Evolutionary conservation across 352 stramenopile genomes (phyloP).

Genomic region (Pythium sukuiense): DNA sequence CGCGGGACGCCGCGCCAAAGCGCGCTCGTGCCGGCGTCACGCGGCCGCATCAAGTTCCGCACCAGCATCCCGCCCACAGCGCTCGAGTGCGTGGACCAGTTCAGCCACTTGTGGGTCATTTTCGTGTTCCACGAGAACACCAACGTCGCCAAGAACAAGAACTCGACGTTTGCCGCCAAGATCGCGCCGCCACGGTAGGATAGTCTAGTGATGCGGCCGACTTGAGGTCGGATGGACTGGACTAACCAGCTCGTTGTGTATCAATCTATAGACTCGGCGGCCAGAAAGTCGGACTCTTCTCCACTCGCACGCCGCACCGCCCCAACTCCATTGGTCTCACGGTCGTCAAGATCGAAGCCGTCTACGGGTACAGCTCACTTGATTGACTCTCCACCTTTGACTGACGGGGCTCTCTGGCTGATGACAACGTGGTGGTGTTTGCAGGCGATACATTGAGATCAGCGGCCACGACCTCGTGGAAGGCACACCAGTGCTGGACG

Average conservation of each 20-base stretch:
- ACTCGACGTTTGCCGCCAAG: conserved; percentile 73
- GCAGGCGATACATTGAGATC: conserved; percentile 82
- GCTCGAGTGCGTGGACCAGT: conserved; percentile 83
- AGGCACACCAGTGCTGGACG: conserved; percentile 96
- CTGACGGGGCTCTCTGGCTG: too few relatives aligned
- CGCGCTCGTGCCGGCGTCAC: conserved; percentile 58
- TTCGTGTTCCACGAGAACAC: conserved; percentile 93
- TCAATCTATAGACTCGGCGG: conserved; percentile 46
- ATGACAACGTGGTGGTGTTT: not conserved
- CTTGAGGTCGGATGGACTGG: not conserved
- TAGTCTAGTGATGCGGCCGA: not conserved
- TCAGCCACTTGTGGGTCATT: conserved; percentile 90
- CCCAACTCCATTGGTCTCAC: conserved; percentile 94
- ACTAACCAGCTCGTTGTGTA: not conserved
- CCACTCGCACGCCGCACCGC: conserved; percentile 95
- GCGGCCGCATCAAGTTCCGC: conserved; percentile 75
- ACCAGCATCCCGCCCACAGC: conserved; percentile 68
- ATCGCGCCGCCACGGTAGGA: conserved; percentile 72
- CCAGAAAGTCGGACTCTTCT: conserved; percentile 93
- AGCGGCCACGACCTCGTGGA: conserved; percentile 94
- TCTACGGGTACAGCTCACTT: conserved; percentile 44
- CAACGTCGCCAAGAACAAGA: conserved; percentile 57
- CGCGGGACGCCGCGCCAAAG: conserved; percentile 84
- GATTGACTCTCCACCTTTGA: too few relatives aligned
- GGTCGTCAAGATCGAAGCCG: conserved; percentile 88